Percentiles rank a stretch among this genome's conserved stretches.
Conservation (phyloP, 2,329 filamentous ascomycete genomes). For the Laburnicola sp. region DNA sequence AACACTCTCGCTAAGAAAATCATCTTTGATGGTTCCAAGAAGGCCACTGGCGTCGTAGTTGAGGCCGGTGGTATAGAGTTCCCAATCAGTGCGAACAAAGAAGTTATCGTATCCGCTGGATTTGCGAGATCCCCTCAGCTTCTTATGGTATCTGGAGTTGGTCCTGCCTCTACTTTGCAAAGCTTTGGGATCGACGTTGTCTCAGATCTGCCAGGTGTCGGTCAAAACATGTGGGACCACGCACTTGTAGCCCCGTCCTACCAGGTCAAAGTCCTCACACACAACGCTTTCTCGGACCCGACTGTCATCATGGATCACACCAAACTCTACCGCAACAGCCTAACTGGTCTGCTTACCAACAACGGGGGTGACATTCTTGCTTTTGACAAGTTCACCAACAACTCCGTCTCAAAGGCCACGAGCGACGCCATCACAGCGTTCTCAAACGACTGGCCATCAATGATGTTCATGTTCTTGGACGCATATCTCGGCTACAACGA, state of each 20-base stretch:
- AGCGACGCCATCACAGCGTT: background rate
- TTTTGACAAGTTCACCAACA: background rate
- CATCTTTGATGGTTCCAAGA: background rate
- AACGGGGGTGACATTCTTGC: background rate
- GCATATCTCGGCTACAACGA: background rate
- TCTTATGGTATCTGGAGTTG: slow-evolving; percentile 46
- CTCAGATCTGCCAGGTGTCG: slow-evolving; percentile 25
- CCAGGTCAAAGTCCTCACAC: background rate
- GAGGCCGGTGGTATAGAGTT: background rate
- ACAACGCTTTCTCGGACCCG: background rate
- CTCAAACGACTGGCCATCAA: background rate
- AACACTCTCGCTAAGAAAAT: slow-evolving; percentile 1
- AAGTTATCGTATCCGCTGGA: slow-evolving; percentile 39
- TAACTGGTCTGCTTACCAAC: background rate
- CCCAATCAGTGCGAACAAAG: slow-evolving; percentile 19
- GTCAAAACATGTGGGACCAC: slow-evolving; percentile 23
- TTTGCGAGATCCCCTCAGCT: slow-evolving; percentile 43
- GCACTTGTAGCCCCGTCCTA: background rate
- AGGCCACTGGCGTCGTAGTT: background rate
- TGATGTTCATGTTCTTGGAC: background rate
- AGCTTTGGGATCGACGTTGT: slow-evolving; percentile 28
- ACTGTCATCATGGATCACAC: background rate
- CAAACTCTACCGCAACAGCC: background rate
- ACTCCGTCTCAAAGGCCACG: background rate
- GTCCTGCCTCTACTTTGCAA: slow-evolving; percentile 27